Conservation (phyloP, 108 stramenopile species). For the Nannochloropsis gaditana region DNA sequence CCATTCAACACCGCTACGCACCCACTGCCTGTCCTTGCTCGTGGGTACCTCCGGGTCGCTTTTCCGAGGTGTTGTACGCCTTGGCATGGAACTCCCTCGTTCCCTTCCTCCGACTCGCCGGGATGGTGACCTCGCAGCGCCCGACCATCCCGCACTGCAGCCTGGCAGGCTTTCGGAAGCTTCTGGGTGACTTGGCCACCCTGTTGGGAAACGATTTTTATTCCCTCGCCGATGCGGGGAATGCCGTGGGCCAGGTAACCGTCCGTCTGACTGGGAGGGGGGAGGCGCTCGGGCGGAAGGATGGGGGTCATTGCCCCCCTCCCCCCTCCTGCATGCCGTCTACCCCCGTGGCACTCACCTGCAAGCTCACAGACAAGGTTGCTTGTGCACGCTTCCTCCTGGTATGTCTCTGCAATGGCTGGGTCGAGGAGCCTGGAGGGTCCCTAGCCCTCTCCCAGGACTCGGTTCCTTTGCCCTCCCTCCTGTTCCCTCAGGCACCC, state of each 20-base stretch:
- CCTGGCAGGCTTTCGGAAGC: not conserved
- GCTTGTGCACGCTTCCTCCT: not conserved
- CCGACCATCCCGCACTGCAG: not conserved
- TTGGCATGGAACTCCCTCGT: not conserved
- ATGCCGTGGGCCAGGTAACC: too few species aligned
- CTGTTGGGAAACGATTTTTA: conserved; percentile 6
- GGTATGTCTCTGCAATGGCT: not conserved
- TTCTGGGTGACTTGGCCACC: not conserved
- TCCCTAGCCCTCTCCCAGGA: not conserved
- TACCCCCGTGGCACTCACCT: not conserved
- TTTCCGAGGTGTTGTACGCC: conserved; percentile 10
- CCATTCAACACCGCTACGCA: not conserved
- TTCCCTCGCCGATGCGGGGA: not conserved
- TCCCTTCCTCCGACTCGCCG: not conserved
- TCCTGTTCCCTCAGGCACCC: not conserved
- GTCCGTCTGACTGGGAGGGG: not conserved
- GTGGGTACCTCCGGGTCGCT: not conserved
- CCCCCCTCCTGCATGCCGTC: not conserved
- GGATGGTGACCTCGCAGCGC: not conserved
- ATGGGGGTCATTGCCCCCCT: not conserved
- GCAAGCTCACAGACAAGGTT: not conserved
- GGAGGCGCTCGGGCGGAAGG: not conserved
- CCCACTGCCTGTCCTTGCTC: not conserved
- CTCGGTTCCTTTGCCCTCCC: not conserved
- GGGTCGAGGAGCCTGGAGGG: not conserved